Evolutionary conservation across 2,329 filamentous ascomycete species (phyloP).

Genomic region (Pseudogymnoascus sp.): DNA sequence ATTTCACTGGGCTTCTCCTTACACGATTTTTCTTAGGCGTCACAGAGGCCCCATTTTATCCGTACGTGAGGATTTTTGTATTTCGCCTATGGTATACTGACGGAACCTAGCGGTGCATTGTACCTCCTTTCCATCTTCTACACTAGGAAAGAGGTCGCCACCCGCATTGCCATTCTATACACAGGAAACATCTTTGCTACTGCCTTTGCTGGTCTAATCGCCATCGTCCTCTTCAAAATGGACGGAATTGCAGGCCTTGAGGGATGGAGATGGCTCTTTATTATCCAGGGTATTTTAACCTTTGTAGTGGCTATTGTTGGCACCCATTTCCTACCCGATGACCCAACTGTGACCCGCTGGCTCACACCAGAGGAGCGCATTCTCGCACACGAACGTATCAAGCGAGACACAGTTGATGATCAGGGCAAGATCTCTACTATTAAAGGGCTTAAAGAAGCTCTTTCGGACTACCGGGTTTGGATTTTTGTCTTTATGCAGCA

Average conservation of each 20-base stretch:
- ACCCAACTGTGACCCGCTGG: slow-evolving; percentile 32
- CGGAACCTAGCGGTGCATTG: slow-evolving; percentile 23
- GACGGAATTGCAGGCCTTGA: background rate
- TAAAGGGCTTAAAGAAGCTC: slow-evolving; percentile 2
- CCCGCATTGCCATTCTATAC: slow-evolving; percentile 46
- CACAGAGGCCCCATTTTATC: too few species aligned
- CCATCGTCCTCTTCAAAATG: slow-evolving; percentile 32
- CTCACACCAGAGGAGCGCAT: slow-evolving; percentile 36
- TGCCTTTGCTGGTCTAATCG: slow-evolving; percentile 46
- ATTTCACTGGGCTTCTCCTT: slow-evolving; percentile 41
- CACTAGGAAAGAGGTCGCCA: slow-evolving; percentile 42
- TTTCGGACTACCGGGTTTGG: slow-evolving; percentile 27
- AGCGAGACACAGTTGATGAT: slow-evolving; percentile 28
- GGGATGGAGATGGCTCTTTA: slow-evolving; percentile 42
- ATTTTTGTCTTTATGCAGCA: slow-evolving; percentile 39
- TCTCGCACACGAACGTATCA: slow-evolving; percentile 33
- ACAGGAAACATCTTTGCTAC: slow-evolving; percentile 44
- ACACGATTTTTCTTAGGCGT: slow-evolving; percentile 32
- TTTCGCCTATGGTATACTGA: slow-evolving; percentile 29
- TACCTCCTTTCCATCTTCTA: slow-evolving; percentile 52
- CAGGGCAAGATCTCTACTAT: background rate
- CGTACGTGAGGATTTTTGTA: slow-evolving; percentile 47
- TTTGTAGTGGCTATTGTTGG: slow-evolving; percentile 37
- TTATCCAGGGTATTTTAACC: slow-evolving; percentile 44
- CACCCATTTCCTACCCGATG: slow-evolving; percentile 30